Percentiles rank a stretch among this genome's conserved stretches.
phyloP scores from a whole-genome alignment of 768 basidiomycete genomes.

The Atractiella rhizophila region DNA sequence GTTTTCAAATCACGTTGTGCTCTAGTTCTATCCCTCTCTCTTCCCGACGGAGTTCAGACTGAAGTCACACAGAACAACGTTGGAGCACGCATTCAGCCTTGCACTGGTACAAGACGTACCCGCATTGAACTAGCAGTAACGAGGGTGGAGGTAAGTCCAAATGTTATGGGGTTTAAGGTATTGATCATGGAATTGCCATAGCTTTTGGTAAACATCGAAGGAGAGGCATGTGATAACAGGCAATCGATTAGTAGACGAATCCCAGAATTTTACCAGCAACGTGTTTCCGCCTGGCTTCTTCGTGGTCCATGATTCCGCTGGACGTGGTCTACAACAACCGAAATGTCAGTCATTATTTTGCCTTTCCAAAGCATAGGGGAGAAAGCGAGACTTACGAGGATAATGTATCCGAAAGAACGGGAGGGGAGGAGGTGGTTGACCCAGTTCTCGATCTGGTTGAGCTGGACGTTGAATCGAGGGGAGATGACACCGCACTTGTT shows the following conservation, averaged over 20 bases:
- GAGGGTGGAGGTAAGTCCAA: too few relatives aligned
- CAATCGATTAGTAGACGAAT: slow-evolving; percentile 23
- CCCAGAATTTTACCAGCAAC: slow-evolving; percentile 85
- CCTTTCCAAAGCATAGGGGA: not conserved
- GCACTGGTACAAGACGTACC: too few relatives aligned
- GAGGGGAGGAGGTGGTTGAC: slow-evolving; percentile 89
- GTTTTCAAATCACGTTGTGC: too few relatives aligned
- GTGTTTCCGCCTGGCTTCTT: slow-evolving; percentile 95
- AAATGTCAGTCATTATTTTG: not conserved
- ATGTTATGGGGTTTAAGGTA: too few relatives aligned
- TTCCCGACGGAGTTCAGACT: too few relatives aligned
- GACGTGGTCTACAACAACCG: slow-evolving; percentile 49
- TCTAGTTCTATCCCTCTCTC: too few relatives aligned
- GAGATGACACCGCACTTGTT: slow-evolving; percentile 99
- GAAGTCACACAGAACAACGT: too few relatives aligned
- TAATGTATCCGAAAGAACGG: slow-evolving; percentile 87
- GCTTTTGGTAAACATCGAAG: too few relatives aligned
- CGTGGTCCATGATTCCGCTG: slow-evolving; percentile 93
- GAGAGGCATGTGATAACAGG: too few relatives aligned
- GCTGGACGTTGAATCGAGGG: slow-evolving; percentile 71
- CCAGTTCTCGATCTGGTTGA: slow-evolving; percentile 78
- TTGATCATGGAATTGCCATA: too few relatives aligned
- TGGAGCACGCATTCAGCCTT: too few relatives aligned
- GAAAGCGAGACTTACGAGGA: slow-evolving; percentile 38
- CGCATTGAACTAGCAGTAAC: too few relatives aligned